These are phyloP conservation scores for Fistulinella cinereoalba DNA, from an alignment of 1,284 basidiomycete genomes.

Conservation along the genomic window DNA sequence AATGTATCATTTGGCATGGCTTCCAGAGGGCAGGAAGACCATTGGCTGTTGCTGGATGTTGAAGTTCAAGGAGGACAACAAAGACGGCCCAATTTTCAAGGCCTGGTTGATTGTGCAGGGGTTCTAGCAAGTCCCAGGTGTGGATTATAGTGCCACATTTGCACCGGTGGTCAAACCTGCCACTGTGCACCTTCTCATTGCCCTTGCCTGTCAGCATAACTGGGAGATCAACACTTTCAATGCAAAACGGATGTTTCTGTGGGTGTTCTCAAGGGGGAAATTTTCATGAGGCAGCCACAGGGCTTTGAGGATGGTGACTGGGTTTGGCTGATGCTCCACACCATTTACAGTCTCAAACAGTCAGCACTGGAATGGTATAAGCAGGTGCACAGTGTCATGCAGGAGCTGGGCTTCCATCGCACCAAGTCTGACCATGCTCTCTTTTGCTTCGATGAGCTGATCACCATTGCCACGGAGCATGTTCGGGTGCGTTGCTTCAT, in stretches of 20 bases:
- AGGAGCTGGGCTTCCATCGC: background rate
- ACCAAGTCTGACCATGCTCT: background rate
- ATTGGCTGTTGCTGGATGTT: slow-evolving; percentile 1
- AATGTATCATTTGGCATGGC: background rate
- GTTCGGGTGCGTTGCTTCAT: background rate
- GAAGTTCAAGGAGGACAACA: slow-evolving; percentile 4
- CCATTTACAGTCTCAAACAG: slow-evolving; percentile 10
- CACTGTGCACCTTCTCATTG: background rate
- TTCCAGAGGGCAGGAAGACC: background rate
- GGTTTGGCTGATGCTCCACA: background rate
- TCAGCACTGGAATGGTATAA: slow-evolving; percentile 3
- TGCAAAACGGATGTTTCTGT: background rate
- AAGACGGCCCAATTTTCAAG: slow-evolving; percentile 1
- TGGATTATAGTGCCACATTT: slow-evolving; percentile 1
- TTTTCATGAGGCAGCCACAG: slow-evolving; percentile 3
- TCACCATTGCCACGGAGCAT: background rate
- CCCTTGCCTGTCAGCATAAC: background rate
- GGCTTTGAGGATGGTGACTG: slow-evolving; percentile 1
- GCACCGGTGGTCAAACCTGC: slow-evolving; percentile 1
- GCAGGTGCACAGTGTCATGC: slow-evolving; percentile 1
- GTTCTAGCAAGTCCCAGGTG: slow-evolving; percentile 1
- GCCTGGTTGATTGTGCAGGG: slow-evolving; percentile 1
- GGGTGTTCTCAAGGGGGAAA: background rate
- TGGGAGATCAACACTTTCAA: slow-evolving; percentile 7
- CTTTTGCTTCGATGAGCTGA: slow-evolving; percentile 11